phyloP scores from a whole-genome alignment of 2,329 filamentous ascomycete genomes.

The Pyrenophora teres region DNA sequence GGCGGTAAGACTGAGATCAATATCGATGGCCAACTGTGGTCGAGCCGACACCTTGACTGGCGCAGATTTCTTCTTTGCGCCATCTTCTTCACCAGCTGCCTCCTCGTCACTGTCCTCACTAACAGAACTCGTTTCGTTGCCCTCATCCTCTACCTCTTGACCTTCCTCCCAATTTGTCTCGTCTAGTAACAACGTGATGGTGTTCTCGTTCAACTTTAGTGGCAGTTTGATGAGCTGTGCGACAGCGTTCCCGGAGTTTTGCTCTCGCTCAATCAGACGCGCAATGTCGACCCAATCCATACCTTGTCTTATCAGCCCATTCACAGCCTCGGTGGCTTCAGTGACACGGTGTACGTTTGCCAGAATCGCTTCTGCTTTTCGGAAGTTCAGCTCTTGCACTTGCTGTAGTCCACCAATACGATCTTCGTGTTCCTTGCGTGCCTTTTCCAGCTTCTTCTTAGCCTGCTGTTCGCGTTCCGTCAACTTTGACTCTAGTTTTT shows the following conservation, averaged over 20 bases:
- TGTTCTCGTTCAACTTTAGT: constrained; percentile 87
- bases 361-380: constrained; percentile 88
- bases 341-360: constrained; percentile 89
- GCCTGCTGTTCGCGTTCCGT: constrained; percentile 81
- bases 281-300: constrained; percentile 98
- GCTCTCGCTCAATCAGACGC: constrained; percentile 84
- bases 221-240: constrained; percentile 86
- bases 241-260: constrained; percentile 78
- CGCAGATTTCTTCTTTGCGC: constrained; percentile 54
- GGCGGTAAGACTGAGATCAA: constrained; percentile 79
- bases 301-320: constrained; percentile 85
- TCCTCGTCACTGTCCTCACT: constrained; percentile 66
- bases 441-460: constrained; percentile 82
- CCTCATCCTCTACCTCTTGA: constrained; percentile 61
- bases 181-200: constrained; percentile 76
- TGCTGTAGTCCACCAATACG: constrained; percentile 83
- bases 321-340: constrained; percentile 90
- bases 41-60: constrained; percentile 44
- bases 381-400: constrained; percentile 78
- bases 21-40: constrained; percentile 70
- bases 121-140: constrained; percentile 67
- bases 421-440: constrained; percentile 80
- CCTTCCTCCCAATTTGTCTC: constrained; percentile 70
- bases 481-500: constrained; percentile 83
- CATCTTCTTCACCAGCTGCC: constrained; percentile 53